These are phyloP conservation scores for Xylariaceae sp. DNA, from an alignment of 2,329 filamentous ascomycete genomes.

Conservation along the genomic window DNA sequence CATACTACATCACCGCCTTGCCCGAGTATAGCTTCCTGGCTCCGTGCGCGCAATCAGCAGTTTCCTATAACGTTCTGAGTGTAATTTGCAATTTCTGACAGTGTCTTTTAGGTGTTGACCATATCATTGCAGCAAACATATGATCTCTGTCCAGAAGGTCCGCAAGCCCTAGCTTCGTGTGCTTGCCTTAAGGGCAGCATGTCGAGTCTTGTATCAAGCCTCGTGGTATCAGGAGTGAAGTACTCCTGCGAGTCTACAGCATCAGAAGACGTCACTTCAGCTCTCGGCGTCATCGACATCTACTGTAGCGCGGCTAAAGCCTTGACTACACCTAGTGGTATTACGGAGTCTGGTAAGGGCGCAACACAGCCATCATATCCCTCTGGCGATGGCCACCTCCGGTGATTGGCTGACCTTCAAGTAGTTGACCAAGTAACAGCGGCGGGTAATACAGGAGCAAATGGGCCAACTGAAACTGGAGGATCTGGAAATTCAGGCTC, in stretches of 20 bases:
- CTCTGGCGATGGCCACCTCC: background rate
- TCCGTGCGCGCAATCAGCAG: constrained; percentile 39
- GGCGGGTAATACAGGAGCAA: constrained; percentile 4
- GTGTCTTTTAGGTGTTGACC: background rate
- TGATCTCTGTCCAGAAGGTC: constrained; percentile 40
- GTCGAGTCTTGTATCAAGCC: constrained; percentile 36
- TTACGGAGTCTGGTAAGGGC: constrained; percentile 35
- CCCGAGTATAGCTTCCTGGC: constrained; percentile 40
- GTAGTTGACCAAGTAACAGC: constrained; percentile 7
- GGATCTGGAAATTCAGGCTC: constrained; percentile 13
- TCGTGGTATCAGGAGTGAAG: constrained; percentile 40
- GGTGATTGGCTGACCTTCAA: constrained; percentile 11
- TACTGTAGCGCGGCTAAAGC: constrained; percentile 48
- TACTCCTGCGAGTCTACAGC: constrained; percentile 40
- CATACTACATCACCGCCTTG: constrained; percentile 51
- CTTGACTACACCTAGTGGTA: constrained; percentile 34
- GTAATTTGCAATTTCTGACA: constrained; percentile 25
- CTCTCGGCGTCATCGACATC: constrained; percentile 38
- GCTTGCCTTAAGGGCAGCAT: constrained; percentile 47
- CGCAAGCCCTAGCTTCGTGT: constrained; percentile 48
- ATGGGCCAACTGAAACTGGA: constrained; percentile 12
- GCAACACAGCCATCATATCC: too few species aligned
- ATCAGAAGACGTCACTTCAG: constrained; percentile 41
- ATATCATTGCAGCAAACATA: constrained; percentile 28
- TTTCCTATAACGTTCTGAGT: constrained; percentile 37